Percentiles rank a stretch among this genome's conserved stretches.
Conservation (phyloP, 1,284 basidiomycete genomes). For the Sparassis latifolia region DNA sequence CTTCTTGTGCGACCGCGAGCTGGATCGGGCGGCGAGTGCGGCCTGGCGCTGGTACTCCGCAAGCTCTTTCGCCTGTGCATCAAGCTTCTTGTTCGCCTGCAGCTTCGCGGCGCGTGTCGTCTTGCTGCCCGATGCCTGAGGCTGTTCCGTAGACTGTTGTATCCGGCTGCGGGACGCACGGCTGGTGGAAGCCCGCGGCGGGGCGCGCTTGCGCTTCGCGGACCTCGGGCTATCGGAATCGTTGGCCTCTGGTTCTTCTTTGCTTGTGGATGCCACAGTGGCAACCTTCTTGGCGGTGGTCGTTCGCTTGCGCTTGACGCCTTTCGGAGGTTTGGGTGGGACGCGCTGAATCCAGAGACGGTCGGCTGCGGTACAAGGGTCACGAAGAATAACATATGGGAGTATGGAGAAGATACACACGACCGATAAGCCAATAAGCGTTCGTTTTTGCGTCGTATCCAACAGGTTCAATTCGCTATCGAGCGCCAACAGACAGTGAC, state of each 20-base stretch:
- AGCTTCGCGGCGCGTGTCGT: constrained; percentile 58
- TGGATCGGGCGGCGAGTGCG: constrained; percentile 15
- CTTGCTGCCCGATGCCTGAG: constrained; percentile 23
- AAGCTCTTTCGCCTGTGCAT: constrained; percentile 61
- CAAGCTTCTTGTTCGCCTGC: constrained; percentile 62
- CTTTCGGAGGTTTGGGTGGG: constrained; percentile 44
- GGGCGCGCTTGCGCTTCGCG: constrained; percentile 22
- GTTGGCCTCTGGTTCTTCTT: constrained; percentile 14
- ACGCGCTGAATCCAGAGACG: constrained; percentile 84
- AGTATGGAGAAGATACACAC: constrained; percentile 30
- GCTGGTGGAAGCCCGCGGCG: constrained; percentile 4
- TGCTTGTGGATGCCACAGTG: constrained; percentile 13
- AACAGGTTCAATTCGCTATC: constrained; percentile 78
- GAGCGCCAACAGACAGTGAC: too few species aligned
- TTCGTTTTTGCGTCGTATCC: constrained; percentile 80
- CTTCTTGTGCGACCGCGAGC: constrained; percentile 11
- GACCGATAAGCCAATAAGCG: constrained; percentile 85
- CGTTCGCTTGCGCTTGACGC: constrained; percentile 51
- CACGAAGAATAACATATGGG: neutral
- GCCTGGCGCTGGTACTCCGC: constrained; percentile 53
- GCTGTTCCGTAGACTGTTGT: constrained; percentile 18
- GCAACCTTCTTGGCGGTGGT: constrained; percentile 11
- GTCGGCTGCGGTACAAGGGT: constrained; percentile 41
- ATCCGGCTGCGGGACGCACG: constrained; percentile 21
- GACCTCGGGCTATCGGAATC: constrained; percentile 20